Conservation (phyloP, 805 yeast species). For the Yamadazyma kitorensis region DNA sequence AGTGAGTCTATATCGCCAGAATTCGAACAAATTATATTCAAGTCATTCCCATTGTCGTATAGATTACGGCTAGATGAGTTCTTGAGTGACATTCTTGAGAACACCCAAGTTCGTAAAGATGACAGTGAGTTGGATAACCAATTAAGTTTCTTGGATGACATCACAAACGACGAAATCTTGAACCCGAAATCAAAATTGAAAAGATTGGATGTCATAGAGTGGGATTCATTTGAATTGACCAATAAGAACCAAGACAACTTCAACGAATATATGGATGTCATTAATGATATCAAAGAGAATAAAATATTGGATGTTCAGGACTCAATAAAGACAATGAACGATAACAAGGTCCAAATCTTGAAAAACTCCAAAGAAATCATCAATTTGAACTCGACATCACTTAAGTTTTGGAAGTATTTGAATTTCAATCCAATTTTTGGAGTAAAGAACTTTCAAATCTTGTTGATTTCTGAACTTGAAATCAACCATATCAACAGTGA, state of each 20-base stretch:
- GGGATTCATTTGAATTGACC: slow-evolving; percentile 30
- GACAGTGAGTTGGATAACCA: slow-evolving; percentile 25
- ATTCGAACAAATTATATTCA: slow-evolving; percentile 20
- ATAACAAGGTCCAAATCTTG: slow-evolving; percentile 24
- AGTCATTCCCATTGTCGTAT: slow-evolving; percentile 31
- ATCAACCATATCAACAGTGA: slow-evolving; percentile 9
- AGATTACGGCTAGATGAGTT: slow-evolving; percentile 34
- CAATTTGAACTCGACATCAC: slow-evolving; percentile 44
- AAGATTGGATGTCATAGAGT: slow-evolving; percentile 25
- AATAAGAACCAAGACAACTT: slow-evolving; percentile 18
- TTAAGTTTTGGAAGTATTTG: slow-evolving; percentile 55
- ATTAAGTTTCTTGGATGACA: slow-evolving; percentile 36
- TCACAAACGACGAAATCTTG: slow-evolving; percentile 29
- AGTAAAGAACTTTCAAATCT: slow-evolving; percentile 49
- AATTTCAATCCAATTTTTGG: slow-evolving; percentile 53
- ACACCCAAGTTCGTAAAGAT: slow-evolving; percentile 12
- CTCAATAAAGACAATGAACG: slow-evolving; percentile 5
- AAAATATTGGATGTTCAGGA: slow-evolving; percentile 9
- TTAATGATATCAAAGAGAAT: slow-evolving; percentile 14
- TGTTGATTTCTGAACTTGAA: slow-evolving; percentile 45
- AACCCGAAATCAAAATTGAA: slow-evolving; percentile 22
- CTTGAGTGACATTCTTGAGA: slow-evolving; percentile 19
- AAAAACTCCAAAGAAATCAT: slow-evolving; percentile 39
- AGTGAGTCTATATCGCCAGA: slow-evolving; percentile 6
- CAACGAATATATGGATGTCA: slow-evolving; percentile 18